phyloP scores from a whole-genome alignment of 2,329 filamentous ascomycete genomes.

The Cercospora janseana region DNA sequence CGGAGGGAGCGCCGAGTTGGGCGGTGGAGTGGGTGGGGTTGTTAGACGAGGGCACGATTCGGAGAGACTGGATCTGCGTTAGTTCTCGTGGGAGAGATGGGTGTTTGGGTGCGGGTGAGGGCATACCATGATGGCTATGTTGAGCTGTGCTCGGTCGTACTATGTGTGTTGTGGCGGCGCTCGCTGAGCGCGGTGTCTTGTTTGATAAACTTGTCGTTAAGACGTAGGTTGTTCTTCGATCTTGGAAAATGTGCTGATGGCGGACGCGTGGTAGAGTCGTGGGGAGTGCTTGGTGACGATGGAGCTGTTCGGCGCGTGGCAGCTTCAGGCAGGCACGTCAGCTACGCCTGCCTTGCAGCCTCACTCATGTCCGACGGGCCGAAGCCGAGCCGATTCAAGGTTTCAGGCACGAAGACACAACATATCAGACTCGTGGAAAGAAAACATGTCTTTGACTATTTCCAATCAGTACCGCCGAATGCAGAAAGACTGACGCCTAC shows the following conservation, averaged over 20 bases:
- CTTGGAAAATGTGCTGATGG: slow-evolving; percentile 10
- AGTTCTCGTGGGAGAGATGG: slow-evolving; percentile 1
- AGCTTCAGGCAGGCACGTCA: slow-evolving; percentile 22
- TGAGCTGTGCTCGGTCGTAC: slow-evolving; percentile 3
- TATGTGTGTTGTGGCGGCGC: neutral
- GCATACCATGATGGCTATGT: slow-evolving; percentile 17
- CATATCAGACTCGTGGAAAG: neutral
- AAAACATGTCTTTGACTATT: neutral
- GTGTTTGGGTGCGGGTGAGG: neutral
- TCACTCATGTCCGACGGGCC: slow-evolving; percentile 14
- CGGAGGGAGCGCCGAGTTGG: slow-evolving; percentile 73
- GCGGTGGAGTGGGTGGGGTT: slow-evolving; percentile 58
- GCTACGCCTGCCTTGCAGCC: slow-evolving; percentile 4
- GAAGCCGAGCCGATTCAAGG: slow-evolving; percentile 2
- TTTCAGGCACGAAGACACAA: slow-evolving; percentile 1
- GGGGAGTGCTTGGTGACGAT: slow-evolving; percentile 13
- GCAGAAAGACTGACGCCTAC: too few relatives aligned
- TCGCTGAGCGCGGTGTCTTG: neutral
- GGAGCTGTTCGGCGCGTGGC: slow-evolving; percentile 14
- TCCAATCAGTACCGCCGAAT: neutral
- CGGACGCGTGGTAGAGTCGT: slow-evolving; percentile 5
- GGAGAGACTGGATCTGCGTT: slow-evolving; percentile 54
- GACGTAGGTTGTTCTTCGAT: neutral
- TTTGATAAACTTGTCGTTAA: neutral
- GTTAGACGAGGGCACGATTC: slow-evolving; percentile 72